Conservation (phyloP, 352 stramenopile genomes). For the Phytophthora rubi region DNA sequence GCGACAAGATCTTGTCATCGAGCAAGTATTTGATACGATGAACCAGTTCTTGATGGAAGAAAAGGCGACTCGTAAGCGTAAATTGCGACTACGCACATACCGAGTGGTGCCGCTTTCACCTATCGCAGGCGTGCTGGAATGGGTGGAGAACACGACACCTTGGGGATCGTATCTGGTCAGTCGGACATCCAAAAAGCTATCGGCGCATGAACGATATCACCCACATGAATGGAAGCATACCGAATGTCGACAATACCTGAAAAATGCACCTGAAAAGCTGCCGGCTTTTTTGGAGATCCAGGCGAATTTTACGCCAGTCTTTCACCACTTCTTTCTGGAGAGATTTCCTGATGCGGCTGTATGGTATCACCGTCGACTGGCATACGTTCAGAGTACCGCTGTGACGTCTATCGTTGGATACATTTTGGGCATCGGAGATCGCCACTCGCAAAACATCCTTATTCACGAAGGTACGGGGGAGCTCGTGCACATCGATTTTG, state of each 20-base stretch:
- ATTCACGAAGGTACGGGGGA: constrained; percentile 97
- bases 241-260: constrained; percentile 82
- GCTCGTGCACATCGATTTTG: constrained; percentile 99
- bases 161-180: constrained; percentile 94
- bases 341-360: constrained; percentile 94
- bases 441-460: constrained; percentile 99
- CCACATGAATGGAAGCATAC: constrained; percentile 93
- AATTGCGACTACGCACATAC: constrained; percentile 96
- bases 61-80: constrained; percentile 59
- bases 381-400: constrained; percentile 96
- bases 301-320: constrained; percentile 95
- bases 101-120: constrained; percentile 93
- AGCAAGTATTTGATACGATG: constrained; percentile 90
- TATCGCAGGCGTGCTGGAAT: constrained; percentile 97
- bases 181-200: constrained; percentile 52
- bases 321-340: constrained; percentile 98
- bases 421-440: constrained; percentile 97
- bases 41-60: constrained; percentile 89
- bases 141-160: constrained; percentile 96
- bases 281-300: constrained; percentile 91
- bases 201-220: constrained; percentile 95
- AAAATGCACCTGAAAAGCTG: constrained; percentile 80
- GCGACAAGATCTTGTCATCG: constrained; percentile 89
- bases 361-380: constrained; percentile 94
- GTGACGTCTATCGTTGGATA: constrained; percentile 98